Percentiles rank a stretch among this genome's conserved stretches.
These are phyloP conservation scores for Xylona heveae DNA, from an alignment of 495 filamentous ascomycete genomes.

Conservation along the genomic window DNA sequence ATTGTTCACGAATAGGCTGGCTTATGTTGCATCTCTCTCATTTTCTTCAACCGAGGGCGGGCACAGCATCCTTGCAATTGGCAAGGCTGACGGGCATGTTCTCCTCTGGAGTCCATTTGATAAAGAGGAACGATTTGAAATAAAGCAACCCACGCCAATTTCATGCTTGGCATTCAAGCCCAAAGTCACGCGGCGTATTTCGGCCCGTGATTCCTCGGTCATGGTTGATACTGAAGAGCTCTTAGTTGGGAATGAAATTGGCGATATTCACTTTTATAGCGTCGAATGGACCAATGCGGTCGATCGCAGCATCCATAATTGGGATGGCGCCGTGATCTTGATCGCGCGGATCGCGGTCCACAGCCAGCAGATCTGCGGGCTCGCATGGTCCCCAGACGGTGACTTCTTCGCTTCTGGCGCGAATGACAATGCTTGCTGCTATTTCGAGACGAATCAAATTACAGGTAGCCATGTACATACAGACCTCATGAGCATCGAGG, in stretches of 20 bases:
- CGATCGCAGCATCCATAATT: slow-evolving; percentile 27
- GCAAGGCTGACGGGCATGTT: slow-evolving; percentile 46
- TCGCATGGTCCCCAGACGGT: slow-evolving; percentile 69
- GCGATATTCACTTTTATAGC: slow-evolving; percentile 69
- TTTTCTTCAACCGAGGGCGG: slow-evolving; percentile 68
- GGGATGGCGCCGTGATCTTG: slow-evolving; percentile 59
- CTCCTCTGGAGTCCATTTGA: slow-evolving; percentile 40
- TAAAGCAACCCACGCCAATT: slow-evolving; percentile 44
- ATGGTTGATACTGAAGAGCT: slow-evolving; percentile 51
- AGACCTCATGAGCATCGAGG: background rate
- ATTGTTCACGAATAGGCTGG: slow-evolving; percentile 7
- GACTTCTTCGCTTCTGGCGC: slow-evolving; percentile 66
- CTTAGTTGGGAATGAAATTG: slow-evolving; percentile 72
- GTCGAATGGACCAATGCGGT: slow-evolving; percentile 55
- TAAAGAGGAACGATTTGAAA: slow-evolving; percentile 45
- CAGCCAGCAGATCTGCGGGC: slow-evolving; percentile 76
- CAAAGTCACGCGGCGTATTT: slow-evolving; percentile 16
- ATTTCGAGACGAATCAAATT: slow-evolving; percentile 55
- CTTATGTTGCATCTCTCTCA: slow-evolving; percentile 60
- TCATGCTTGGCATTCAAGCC: slow-evolving; percentile 59
- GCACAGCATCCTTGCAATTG: slow-evolving; percentile 67
- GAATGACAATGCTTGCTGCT: slow-evolving; percentile 74
- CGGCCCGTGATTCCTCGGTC: slow-evolving; percentile 5
- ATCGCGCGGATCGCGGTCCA: slow-evolving; percentile 61
- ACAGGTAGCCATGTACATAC: too few species aligned